Evolutionary conservation across 73 alveolate genomes (phyloP).

Genomic region (Paramecium sexaurelia): DNA sequence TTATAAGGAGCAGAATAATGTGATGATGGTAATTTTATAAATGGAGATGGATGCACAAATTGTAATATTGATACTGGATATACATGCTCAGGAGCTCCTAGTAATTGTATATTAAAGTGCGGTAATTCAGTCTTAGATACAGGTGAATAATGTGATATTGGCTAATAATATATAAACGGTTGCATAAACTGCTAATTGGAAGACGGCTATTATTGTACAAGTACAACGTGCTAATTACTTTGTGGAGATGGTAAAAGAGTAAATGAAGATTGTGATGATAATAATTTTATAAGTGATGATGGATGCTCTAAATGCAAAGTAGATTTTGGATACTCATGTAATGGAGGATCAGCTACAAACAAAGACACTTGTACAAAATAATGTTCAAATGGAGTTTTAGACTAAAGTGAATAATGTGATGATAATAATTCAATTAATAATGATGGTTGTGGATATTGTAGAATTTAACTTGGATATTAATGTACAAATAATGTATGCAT

Average conservation of each 20-base stretch:
- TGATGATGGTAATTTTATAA: slow-evolving; percentile 72
- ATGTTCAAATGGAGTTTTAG: neutral
- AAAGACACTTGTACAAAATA: slow-evolving; percentile 48
- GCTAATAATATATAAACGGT: slow-evolving; percentile 60
- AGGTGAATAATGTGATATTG: slow-evolving; percentile 72
- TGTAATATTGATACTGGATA: slow-evolving; percentile 61
- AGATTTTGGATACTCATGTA: slow-evolving; percentile 73
- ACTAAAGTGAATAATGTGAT: slow-evolving; percentile 61
- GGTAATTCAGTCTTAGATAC: slow-evolving; percentile 65
- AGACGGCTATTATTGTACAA: slow-evolving; percentile 66
- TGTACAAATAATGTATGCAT: slow-evolving; percentile 48
- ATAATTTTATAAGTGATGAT: slow-evolving; percentile 70
- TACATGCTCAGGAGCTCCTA: slow-evolving; percentile 52
- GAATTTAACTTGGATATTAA: slow-evolving; percentile 41
- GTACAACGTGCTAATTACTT: slow-evolving; percentile 17
- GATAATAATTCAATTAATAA: slow-evolving; percentile 44
- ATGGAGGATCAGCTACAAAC: slow-evolving; percentile 65
- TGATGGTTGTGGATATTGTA: slow-evolving; percentile 65
- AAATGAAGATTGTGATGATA: slow-evolving; percentile 80
- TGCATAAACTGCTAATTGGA: slow-evolving; percentile 70
- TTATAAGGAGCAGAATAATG: slow-evolving; percentile 65
- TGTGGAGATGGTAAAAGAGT: slow-evolving; percentile 79
- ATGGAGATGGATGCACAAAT: slow-evolving; percentile 72
- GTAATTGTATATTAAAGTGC: slow-evolving; percentile 59
- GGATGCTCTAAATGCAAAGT: slow-evolving; percentile 74